These are phyloP conservation scores for Diplotaxis tenuifolia DNA, from an alignment of 345 rosid species.

Conservation along the genomic window DNA sequence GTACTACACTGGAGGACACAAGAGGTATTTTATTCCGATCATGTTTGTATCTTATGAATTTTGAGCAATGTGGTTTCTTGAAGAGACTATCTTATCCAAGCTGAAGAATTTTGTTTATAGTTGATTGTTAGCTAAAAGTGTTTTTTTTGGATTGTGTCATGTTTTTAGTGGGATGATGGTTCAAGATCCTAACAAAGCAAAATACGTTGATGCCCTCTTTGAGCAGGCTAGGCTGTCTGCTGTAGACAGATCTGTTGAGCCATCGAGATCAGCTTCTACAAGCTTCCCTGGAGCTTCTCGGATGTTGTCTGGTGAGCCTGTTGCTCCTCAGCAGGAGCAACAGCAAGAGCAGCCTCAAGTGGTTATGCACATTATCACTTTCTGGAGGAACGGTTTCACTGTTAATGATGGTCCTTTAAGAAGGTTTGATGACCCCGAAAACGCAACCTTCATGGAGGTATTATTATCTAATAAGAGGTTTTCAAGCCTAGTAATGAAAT, in stretches of 20 bases:
- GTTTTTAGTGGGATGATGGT: slow-evolving; percentile 82
- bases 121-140: not conserved
- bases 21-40: slow-evolving; percentile 54
- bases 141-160: not conserved
- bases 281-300: slow-evolving; percentile 79
- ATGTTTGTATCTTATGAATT: not conserved
- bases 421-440: slow-evolving; percentile 74
- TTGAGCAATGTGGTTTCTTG: not conserved
- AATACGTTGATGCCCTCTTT: slow-evolving; percentile 67
- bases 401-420: slow-evolving; percentile 82
- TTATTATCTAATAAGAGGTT: too few relatives aligned
- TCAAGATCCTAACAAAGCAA: slow-evolving; percentile 66
- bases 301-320: slow-evolving; percentile 70
- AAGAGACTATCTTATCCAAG: not conserved
- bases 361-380: slow-evolving; percentile 62
- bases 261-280: slow-evolving; percentile 58
- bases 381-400: slow-evolving; percentile 94
- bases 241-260: slow-evolving; percentile 61
- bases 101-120: not conserved
- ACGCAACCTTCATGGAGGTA: slow-evolving; percentile 83
- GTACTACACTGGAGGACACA: slow-evolving; percentile 85
- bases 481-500: too few relatives aligned
- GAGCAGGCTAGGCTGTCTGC: slow-evolving; percentile 63
- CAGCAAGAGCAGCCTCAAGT: slow-evolving; percentile 46
- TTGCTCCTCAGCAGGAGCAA: slow-evolving; percentile 55